Evolutionary conservation across 345 rosid species (phyloP), one percentile per base, ranked within the genome.

Genomic region (Raphanus raphanistrum): DNA sequence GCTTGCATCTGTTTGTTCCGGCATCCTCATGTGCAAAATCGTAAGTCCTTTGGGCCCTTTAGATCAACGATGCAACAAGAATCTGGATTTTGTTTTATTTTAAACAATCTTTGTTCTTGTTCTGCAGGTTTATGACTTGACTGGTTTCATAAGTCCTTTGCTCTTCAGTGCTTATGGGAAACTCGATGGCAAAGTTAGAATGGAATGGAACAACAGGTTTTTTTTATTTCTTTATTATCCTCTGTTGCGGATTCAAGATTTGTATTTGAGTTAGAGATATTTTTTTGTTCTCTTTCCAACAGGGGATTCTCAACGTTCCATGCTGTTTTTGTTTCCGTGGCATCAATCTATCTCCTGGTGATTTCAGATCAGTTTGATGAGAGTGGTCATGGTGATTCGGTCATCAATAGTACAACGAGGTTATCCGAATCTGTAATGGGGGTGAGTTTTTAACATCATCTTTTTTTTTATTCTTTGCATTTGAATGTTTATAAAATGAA

Each of bases 301-400:
- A 92, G 98, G 86, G 98, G 93, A 41, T 89, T 92, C 85, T 92
- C 98, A 38, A 92, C 98, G 35, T 80, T 88, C 68, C 98, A 92
- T 82, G 98, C 98, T 69, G 10, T 92, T 52, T 15, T 89, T 60
- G 90, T 81, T 31, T 82, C 93, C 27, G 76, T 78, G 76, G 88
- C 88, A 78, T 88, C 98, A 68, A 70, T 88, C 31, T 89, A 92
- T 69, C 84, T 92, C 6, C 52, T 92, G 69, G 66, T 86, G 63
- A 67, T 89, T 15, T 88, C 98, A 13, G 87, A 82, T 78, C 87
- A 88, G 32, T 90, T 90, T 73, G 64, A 78, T 58, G 90, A 85
- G 78, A 84, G 78, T 72, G 80, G 84, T 85, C 77, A 74, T 74
- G 90, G 85, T 58, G 88, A 77, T 27, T 74, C 75, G 58, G 82